A percentile compares a stretch with the other conserved stretches of the same genome.
These are phyloP conservation scores for Phycomyces nitens DNA, from an alignment of 192 early-diverging fungal species.

Conservation along the genomic window DNA sequence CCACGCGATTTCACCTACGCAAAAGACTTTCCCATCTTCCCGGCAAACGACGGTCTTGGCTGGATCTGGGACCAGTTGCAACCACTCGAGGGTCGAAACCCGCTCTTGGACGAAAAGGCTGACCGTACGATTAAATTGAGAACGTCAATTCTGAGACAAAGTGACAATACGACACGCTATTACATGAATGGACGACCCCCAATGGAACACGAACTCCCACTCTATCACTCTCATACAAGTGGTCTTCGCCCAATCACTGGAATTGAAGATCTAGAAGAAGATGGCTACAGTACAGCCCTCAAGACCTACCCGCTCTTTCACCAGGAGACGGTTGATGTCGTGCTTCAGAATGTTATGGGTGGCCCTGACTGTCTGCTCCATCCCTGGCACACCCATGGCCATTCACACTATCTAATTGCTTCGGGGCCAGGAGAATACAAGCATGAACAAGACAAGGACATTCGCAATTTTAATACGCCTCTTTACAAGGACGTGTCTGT, in stretches of 20 bases:
- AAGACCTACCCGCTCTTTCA: slow-evolving; percentile 18
- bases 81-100: not conserved
- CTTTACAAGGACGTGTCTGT: slow-evolving; percentile 13
- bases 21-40: slow-evolving; percentile 13
- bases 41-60: not conserved
- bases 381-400: slow-evolving; percentile 39
- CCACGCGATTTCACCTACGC: too few species aligned
- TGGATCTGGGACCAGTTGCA: slow-evolving; percentile 19
- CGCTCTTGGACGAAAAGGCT: slow-evolving; percentile 12
- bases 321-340: slow-evolving; percentile 25
- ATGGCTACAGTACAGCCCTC: slow-evolving; percentile 10
- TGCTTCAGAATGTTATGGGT: slow-evolving; percentile 23
- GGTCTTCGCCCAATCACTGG: not conserved
- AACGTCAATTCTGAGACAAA: not conserved
- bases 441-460: slow-evolving; percentile 6
- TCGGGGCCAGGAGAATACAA: slow-evolving; percentile 21
- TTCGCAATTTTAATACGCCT: slow-evolving; percentile 12
- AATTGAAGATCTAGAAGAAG: not conserved
- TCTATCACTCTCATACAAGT: not conserved
- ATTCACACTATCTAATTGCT: slow-evolving; percentile 26
- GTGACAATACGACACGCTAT: slow-evolving; percentile 16
- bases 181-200: slow-evolving; percentile 14
- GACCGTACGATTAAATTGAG: slow-evolving; percentile 11
- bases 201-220: not conserved
- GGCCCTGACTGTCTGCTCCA: slow-evolving; percentile 19